These are phyloP conservation scores for Polytrichum commune DNA, from an alignment of 225 moss, liverwort and hornwort genomes.

Conservation along the genomic window DNA sequence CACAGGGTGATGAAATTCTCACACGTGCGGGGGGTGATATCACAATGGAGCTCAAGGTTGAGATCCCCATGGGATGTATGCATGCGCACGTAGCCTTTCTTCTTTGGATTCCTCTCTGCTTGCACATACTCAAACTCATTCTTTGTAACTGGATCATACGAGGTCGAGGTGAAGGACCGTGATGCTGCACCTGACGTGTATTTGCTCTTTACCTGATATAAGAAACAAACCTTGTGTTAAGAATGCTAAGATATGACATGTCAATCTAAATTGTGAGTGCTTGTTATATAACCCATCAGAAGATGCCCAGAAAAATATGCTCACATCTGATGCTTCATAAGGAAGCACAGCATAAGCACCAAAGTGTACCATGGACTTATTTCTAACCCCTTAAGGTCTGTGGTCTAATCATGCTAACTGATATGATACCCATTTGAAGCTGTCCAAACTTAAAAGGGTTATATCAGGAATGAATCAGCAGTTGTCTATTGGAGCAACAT, in stretches of 20 bases:
- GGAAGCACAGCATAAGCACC: no score
- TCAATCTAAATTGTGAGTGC: no score
- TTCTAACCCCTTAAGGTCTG: no score
- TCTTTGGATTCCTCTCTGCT: slow-evolving; percentile 94
- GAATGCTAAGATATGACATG: slow-evolving; percentile 1
- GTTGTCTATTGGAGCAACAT: no score
- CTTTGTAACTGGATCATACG: slow-evolving; percentile 86
- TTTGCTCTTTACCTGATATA: slow-evolving; percentile 80
- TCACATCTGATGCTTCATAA: no score
- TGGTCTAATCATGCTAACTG: no score
- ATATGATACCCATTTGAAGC: no score
- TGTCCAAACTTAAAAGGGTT: no score
- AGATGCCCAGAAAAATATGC: no score
- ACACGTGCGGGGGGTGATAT: slow-evolving; percentile 87
- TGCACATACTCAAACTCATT: slow-evolving; percentile 92
- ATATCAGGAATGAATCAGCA: no score
- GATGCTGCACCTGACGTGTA: slow-evolving; percentile 96
- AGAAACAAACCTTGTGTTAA: slow-evolving; percentile 11
- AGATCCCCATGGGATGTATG: slow-evolving; percentile 85
- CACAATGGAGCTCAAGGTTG: slow-evolving; percentile 85
- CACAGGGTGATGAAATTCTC: slow-evolving; percentile 91
- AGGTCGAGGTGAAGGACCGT: slow-evolving; percentile 90
- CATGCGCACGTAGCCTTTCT: slow-evolving; percentile 90
- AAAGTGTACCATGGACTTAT: no score
- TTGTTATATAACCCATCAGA: no score